Conservation (phyloP, 1,139 yeast species). For the Kodamaea suecica region DNA sequence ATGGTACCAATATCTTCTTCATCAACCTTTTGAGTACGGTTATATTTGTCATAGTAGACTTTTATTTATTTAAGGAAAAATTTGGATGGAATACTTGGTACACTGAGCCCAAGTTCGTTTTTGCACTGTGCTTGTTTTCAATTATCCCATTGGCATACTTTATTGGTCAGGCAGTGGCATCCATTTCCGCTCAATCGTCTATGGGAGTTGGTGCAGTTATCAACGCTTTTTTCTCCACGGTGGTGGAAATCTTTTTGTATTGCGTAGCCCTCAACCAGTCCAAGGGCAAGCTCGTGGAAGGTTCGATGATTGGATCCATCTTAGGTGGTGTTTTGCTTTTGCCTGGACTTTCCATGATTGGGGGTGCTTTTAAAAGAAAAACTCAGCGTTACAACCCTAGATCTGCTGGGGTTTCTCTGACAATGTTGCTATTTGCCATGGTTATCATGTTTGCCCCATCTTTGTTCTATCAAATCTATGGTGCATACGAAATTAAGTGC, state of each 20-base stretch:
- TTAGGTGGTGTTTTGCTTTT: conserved; percentile 86
- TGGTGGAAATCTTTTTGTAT: conserved; percentile 88
- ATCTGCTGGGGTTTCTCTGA: conserved; percentile 95
- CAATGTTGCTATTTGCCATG: conserved; percentile 89
- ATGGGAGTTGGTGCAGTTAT: conserved; percentile 99
- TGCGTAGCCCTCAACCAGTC: conserved; percentile 86
- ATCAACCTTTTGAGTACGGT: conserved; percentile 81
- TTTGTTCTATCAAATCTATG: conserved; percentile 83
- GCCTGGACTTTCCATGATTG: conserved; percentile 97
- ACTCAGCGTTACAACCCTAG: conserved; percentile 95
- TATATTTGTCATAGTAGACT: conserved; percentile 78
- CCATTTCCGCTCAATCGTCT: conserved; percentile 95
- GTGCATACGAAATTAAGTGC: conserved; percentile 80
- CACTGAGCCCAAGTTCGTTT: conserved; percentile 62
- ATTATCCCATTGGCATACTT: conserved; percentile 93
- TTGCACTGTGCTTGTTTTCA: conserved; percentile 73
- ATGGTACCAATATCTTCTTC: conserved; percentile 91
- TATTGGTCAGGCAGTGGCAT: conserved; percentile 98
- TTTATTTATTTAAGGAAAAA: conserved; percentile 56
- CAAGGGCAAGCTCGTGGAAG: conserved; percentile 90
- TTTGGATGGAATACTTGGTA: conserved; percentile 48
- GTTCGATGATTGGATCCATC: conserved; percentile 94
- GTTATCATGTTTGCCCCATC: conserved; percentile 94
- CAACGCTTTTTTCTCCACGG: conserved; percentile 94
- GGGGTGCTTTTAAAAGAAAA: conserved; percentile 87